Conservation (phyloP, 2,329 filamentous ascomycete species). For the Lachnellula cervina region DNA sequence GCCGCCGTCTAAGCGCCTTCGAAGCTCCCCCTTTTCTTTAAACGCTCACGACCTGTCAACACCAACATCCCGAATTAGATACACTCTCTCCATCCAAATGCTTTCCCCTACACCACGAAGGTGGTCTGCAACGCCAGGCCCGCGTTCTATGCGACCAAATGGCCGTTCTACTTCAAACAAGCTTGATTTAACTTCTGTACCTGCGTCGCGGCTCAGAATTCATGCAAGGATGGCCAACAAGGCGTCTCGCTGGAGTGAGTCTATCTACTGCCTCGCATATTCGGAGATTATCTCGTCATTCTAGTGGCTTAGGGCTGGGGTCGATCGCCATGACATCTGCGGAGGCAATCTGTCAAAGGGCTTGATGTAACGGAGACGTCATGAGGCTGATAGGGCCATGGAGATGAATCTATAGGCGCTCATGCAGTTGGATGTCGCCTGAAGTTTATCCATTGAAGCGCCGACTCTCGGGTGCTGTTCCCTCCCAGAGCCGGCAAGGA, state of each 20-base stretch:
- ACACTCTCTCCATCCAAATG: conserved; percentile 14
- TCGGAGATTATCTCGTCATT: conserved; percentile 11
- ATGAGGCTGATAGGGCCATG: conserved; percentile 18
- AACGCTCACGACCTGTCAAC: conserved; percentile 14
- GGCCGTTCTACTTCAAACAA: not conserved
- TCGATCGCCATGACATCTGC: conserved; percentile 9
- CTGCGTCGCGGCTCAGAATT: conserved; percentile 15
- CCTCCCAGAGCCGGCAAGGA: not conserved
- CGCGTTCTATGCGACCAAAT: conserved; percentile 4
- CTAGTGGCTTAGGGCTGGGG: not conserved
- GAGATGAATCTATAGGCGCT: conserved; percentile 16
- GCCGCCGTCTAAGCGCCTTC: conserved; percentile 21
- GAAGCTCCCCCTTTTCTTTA: conserved; percentile 12
- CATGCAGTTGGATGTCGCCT: conserved; percentile 24
- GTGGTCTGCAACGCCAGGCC: conserved; percentile 12
- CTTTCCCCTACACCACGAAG: conserved; percentile 16
- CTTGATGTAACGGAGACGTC: conserved; percentile 6
- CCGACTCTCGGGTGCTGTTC: not conserved
- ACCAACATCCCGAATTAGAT: conserved; percentile 3
- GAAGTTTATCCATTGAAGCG: conserved; percentile 22
- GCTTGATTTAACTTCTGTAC: conserved; percentile 16
- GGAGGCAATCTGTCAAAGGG: conserved; percentile 2
- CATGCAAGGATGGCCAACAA: conserved; percentile 12
- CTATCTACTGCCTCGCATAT: conserved; percentile 6
- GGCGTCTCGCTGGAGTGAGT: conserved; percentile 23